Evolutionary conservation across 306 rosid species (phyloP).

Genomic region (Rosa chinensis): DNA sequence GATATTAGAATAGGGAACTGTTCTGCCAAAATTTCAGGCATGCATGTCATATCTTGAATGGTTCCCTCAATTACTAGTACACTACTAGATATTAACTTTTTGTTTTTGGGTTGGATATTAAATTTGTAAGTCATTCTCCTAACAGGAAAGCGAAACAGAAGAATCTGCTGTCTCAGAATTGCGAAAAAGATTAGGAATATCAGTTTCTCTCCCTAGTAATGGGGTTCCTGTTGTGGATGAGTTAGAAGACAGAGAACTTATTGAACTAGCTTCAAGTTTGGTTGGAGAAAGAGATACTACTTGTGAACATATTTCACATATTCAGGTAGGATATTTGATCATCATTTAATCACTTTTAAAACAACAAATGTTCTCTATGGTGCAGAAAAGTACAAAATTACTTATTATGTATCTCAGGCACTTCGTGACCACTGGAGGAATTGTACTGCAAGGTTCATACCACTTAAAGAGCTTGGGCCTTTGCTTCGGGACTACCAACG

Average conservation of each 20-base stretch:
- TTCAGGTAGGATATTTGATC: slow-evolving; percentile 25
- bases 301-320: slow-evolving; percentile 32
- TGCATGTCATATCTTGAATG: background rate
- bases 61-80: background rate
- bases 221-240: slow-evolving; percentile 60
- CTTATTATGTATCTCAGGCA: slow-evolving; percentile 48
- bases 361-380: background rate
- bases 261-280: slow-evolving; percentile 63
- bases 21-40: background rate
- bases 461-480: slow-evolving; percentile 84
- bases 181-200: slow-evolving; percentile 60
- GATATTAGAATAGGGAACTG: background rate
- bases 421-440: slow-evolving; percentile 82
- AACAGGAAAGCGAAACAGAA: slow-evolving; percentile 58
- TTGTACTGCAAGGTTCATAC: slow-evolving; percentile 61
- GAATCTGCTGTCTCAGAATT: slow-evolving; percentile 64
- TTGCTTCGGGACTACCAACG: slow-evolving; percentile 90
- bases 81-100: background rate
- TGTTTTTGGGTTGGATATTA: background rate
- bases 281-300: slow-evolving; percentile 49
- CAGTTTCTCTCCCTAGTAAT: slow-evolving; percentile 54
- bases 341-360: background rate
- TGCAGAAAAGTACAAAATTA: background rate
- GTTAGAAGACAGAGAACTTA: slow-evolving; percentile 67
- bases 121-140: background rate